phyloP scores from a whole-genome alignment of 768 basidiomycete genomes.

The Agrocybe chaxingu region DNA sequence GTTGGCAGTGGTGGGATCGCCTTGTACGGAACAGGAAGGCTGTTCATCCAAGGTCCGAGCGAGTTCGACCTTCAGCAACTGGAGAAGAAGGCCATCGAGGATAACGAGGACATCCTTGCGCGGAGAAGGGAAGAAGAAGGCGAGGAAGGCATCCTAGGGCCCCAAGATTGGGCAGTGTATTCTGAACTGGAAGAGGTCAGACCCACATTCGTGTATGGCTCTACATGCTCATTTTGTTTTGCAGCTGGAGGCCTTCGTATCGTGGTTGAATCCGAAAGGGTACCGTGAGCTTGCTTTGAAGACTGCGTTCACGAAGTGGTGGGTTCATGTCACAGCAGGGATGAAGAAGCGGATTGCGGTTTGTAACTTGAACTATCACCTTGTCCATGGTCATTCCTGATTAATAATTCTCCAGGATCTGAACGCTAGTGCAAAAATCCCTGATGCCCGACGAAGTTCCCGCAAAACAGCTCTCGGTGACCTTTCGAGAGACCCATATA shows the following conservation, averaged over 20 bases:
- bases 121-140: constrained; percentile 80
- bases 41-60: constrained; percentile 92
- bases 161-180: constrained; percentile 91
- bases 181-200: constrained; percentile 84
- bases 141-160: constrained; percentile 62
- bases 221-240: background rate
- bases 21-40: constrained; percentile 82
- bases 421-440: constrained; percentile 62
- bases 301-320: constrained; percentile 77
- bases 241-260: constrained; percentile 78
- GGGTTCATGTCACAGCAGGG: constrained; percentile 77
- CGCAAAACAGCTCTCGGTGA: constrained; percentile 62
- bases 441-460: constrained; percentile 78
- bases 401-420: constrained; percentile 51
- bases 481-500: constrained; percentile 76
- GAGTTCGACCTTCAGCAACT: constrained; percentile 76
- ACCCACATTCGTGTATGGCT: constrained; percentile 4
- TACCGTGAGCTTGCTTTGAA: constrained; percentile 82
- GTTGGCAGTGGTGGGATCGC: constrained; percentile 75
- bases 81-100: constrained; percentile 51
- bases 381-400: constrained; percentile 5
- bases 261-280: constrained; percentile 93
- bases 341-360: constrained; percentile 74
- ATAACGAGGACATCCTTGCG: constrained; percentile 53
- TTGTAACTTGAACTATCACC: constrained; percentile 25